phyloP scores from a whole-genome alignment of 148 eudicot genomes.

The Arctostaphylos glauca region DNA sequence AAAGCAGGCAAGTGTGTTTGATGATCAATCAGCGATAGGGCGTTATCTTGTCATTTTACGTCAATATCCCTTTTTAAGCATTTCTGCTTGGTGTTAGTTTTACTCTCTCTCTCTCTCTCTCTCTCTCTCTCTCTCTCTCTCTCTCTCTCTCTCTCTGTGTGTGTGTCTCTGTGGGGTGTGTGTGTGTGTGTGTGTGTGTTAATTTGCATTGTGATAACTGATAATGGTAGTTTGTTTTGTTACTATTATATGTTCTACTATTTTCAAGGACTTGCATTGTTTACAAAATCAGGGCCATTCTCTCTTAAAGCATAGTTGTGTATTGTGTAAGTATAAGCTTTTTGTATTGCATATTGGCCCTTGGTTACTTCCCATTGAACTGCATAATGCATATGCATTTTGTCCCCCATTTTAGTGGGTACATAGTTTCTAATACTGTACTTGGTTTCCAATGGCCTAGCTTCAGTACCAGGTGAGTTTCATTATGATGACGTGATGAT shows the following conservation, averaged over 20 bases:
- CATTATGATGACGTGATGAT: not conserved
- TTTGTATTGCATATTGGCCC: not conserved
- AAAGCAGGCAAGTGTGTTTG: constrained; percentile 62
- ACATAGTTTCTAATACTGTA: not conserved
- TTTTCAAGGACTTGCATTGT: not conserved
- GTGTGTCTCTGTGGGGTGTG: too few relatives aligned
- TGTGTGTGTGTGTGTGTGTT: too few relatives aligned
- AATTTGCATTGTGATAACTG: too few relatives aligned
- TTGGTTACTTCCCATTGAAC: not conserved
- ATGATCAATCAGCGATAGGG: not conserved
- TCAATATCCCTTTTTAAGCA: not conserved
- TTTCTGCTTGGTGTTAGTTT: not conserved
- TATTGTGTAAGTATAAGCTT: not conserved
- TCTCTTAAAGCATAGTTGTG: not conserved
- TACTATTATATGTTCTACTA: too few relatives aligned
- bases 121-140: too few relatives aligned
- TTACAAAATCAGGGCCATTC: not conserved
- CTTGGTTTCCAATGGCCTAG: not conserved
- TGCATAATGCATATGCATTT: not conserved
- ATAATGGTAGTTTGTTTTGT: too few relatives aligned
- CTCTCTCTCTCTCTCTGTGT: too few relatives aligned
- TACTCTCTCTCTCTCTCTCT: not conserved
- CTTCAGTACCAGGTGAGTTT: not conserved
- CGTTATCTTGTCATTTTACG: not conserved
- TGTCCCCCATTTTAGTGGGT: not conserved